Conservation (phyloP, 257 asterid genomes). For the Striga asiatica region DNA sequence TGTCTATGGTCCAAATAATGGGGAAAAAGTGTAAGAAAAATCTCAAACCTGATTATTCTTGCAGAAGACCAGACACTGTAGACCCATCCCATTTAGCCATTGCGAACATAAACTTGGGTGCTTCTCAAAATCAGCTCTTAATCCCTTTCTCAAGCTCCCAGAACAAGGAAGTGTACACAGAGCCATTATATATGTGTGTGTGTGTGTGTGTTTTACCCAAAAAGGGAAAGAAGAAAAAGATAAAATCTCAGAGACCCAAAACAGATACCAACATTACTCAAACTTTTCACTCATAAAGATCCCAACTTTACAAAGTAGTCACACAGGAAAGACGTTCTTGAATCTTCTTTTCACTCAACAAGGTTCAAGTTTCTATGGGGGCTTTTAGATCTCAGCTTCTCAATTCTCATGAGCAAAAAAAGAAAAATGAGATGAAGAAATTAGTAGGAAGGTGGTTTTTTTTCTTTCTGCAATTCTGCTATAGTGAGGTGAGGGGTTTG, state of each 20-base stretch:
- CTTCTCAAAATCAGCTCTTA: slow-evolving; percentile 25
- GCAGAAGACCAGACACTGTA: slow-evolving; percentile 26
- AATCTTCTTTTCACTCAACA: not conserved
- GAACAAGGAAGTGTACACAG: slow-evolving; percentile 46
- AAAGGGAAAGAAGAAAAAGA: too few relatives aligned
- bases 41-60: slow-evolving; percentile 39
- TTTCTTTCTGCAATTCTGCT: too few relatives aligned
- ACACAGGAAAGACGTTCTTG: not conserved
- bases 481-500: not conserved
- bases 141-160: slow-evolving; percentile 38
- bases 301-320: slow-evolving; percentile 1
- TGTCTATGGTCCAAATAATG: too few relatives aligned
- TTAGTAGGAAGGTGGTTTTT: not conserved
- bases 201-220: not conserved
- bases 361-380: not conserved
- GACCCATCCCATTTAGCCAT: slow-evolving; percentile 47
- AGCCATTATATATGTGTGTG: slow-evolving; percentile 35
- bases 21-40: not conserved
- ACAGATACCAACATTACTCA: not conserved
- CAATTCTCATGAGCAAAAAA: not conserved
- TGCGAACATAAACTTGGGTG: slow-evolving; percentile 22
- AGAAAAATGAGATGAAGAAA: not conserved
- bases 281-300: not conserved
- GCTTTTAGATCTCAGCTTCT: not conserved
- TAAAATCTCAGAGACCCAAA: not conserved